Evolutionary conservation across 768 basidiomycete genomes (phyloP).

Genomic region (Vishniacozyma victoriae): DNA sequence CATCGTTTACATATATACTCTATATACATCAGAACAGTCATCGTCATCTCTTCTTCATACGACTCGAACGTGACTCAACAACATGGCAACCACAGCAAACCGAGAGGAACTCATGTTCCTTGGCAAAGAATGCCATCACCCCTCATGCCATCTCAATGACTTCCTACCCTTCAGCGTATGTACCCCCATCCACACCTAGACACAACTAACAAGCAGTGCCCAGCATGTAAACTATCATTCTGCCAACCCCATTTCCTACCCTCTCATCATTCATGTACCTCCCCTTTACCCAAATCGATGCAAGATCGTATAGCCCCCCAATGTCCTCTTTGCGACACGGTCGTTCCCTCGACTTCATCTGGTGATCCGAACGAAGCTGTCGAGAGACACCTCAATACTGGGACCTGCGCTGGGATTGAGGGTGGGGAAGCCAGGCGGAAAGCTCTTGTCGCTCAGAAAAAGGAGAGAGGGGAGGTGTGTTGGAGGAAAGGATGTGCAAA

Average conservation of each 20-base stretch:
- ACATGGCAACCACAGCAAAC: no score
- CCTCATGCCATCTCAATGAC: conserved; percentile 43
- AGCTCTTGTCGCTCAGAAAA: conserved; percentile 36
- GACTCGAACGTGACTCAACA: no score
- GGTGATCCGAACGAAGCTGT: conserved; percentile 39
- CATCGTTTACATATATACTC: no score
- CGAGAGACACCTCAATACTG: conserved; percentile 32
- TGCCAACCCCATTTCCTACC: conserved; percentile 45
- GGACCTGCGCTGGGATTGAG: conserved; percentile 29
- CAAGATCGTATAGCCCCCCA: conserved; percentile 41
- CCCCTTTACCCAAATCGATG: conserved; percentile 36
- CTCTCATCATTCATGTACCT: conserved; percentile 36
- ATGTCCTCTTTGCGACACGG: conserved; percentile 41
- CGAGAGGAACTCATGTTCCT: conserved; percentile 44
- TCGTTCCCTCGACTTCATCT: conserved; percentile 23
- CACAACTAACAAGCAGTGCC: conserved; percentile 30
- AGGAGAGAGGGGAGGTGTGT: conserved; percentile 41
- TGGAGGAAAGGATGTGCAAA: conserved; percentile 40
- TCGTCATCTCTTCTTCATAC: no score
- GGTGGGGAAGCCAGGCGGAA: conserved; percentile 35
- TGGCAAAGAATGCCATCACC: conserved; percentile 42
- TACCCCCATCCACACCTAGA: background rate
- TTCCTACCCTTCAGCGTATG: conserved; percentile 45
- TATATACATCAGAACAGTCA: no score
- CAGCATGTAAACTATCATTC: conserved; percentile 43